These are phyloP conservation scores for Schoenoplectus triqueter DNA, from an alignment of 202 grass and related monocot species.

Conservation along the genomic window DNA sequence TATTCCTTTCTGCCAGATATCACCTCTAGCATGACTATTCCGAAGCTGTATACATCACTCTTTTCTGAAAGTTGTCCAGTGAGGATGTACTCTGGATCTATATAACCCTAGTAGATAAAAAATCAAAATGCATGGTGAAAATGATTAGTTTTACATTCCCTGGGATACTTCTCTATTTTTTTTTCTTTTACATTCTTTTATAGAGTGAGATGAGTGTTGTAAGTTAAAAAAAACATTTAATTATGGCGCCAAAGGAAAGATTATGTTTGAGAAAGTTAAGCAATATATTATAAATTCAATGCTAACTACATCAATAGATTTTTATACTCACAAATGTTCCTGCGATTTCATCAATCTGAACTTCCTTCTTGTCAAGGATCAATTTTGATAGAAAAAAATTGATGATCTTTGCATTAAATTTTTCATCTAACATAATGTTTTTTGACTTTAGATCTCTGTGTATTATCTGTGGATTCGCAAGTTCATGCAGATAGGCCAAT, in stretches of 20 bases:
- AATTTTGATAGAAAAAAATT: slow-evolving; percentile 74
- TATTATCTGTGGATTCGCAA: slow-evolving; percentile 76
- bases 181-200: neutral
- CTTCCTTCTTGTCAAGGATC: slow-evolving; percentile 52
- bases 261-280: slow-evolving; percentile 1
- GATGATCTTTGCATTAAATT: slow-evolving; percentile 69
- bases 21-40: slow-evolving; percentile 75
- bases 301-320: neutral
- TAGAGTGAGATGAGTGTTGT: neutral
- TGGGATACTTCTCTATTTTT: neutral
- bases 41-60: slow-evolving; percentile 25
- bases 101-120: slow-evolving; percentile 50
- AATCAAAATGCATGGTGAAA: neutral
- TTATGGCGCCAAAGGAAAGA: neutral
- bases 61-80: slow-evolving; percentile 43
- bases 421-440: slow-evolving; percentile 73
- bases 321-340: neutral
- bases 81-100: slow-evolving; percentile 66
- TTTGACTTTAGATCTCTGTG: slow-evolving; percentile 71
- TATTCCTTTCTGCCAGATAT: slow-evolving; percentile 58
- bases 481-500: slow-evolving; percentile 73
- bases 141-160: neutral
- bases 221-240: neutral
- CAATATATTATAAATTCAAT: slow-evolving; percentile 1
- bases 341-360: slow-evolving; percentile 32